Percentiles rank a stretch among this genome's conserved stretches.
Conservation (phyloP, 352 stramenopile genomes). For the Ophiocytium majus region DNA sequence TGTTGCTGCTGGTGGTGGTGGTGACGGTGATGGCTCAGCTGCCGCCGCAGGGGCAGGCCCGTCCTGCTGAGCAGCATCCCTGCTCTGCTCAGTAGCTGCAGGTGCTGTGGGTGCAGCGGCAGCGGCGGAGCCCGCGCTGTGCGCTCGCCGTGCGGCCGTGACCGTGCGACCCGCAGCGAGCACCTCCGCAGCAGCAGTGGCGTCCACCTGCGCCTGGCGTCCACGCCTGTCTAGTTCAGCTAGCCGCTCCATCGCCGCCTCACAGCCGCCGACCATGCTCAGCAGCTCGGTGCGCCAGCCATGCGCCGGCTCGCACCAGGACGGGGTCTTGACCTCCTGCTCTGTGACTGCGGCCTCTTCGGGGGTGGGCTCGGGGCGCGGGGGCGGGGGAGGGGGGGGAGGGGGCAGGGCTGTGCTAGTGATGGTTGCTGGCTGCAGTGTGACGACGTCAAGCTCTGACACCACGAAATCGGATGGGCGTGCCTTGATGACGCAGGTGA, state of each 20-base stretch:
- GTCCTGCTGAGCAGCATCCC: no score
- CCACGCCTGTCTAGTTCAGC: background rate
- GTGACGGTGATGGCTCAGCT: no score
- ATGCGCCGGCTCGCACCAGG: background rate
- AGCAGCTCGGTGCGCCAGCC: conserved; percentile 18
- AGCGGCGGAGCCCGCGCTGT: no score
- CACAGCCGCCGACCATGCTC: background rate
- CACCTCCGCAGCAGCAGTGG: no score
- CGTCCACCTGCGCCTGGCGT: no score
- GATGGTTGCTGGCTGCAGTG: background rate
- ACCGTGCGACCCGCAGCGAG: no score
- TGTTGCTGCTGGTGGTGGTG: background rate
- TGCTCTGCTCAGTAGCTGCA: no score
- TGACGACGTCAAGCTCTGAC: background rate
- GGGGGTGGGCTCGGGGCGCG: background rate
- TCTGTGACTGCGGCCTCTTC: background rate
- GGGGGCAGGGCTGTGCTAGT: conserved; percentile 23
- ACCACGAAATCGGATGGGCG: conserved; percentile 34
- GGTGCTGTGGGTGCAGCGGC: background rate
- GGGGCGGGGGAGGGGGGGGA: background rate
- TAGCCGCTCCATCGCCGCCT: background rate
- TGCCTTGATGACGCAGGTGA: conserved; percentile 29
- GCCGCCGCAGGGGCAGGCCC: no score
- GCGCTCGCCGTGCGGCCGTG: no score
- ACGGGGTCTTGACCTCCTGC: background rate